Percentiles rank a stretch among this genome's conserved stretches.
Conservation (phyloP, 2,329 filamentous ascomycete genomes). For the Neopestalotiopsis clavispora region DNA sequence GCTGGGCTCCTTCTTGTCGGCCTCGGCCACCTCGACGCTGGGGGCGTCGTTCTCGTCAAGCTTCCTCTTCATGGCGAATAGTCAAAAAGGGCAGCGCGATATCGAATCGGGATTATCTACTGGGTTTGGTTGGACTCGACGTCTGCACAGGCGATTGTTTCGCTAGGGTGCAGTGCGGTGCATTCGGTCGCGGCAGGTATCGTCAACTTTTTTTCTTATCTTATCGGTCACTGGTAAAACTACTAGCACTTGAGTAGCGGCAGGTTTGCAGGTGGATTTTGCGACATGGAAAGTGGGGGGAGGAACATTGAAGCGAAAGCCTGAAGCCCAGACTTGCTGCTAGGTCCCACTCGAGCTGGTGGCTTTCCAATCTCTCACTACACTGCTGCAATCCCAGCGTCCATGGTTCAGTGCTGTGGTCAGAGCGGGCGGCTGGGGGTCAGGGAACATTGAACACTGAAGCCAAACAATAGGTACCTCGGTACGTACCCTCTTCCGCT, state of each 20-base stretch:
- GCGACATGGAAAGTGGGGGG: neutral
- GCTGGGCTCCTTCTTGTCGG: conserved; percentile 45
- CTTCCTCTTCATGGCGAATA: conserved; percentile 59
- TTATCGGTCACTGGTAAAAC: neutral
- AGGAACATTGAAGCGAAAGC: neutral
- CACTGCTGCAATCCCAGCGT: neutral
- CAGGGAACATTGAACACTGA: neutral
- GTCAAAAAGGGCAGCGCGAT: neutral
- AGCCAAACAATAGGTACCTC: neutral
- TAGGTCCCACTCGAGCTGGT: neutral
- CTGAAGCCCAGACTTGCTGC: neutral
- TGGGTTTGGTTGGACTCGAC: neutral
- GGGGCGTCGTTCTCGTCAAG: conserved; percentile 51
- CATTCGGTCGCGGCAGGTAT: neutral
- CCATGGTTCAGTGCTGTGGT: neutral
- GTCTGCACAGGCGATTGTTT: neutral
- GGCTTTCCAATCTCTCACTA: neutral
- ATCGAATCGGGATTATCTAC: neutral
- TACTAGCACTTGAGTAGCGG: neutral
- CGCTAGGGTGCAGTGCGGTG: neutral
- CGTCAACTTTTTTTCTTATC: conserved; percentile 2
- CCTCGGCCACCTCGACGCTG: conserved; percentile 17
- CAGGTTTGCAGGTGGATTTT: neutral
- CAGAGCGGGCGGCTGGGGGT: neutral
- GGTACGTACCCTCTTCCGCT: neutral